Percentiles rank a stretch among this genome's conserved stretches.
phyloP scores from a whole-genome alignment of 441 rosid species.

The Euphorbia celastroides region DNA sequence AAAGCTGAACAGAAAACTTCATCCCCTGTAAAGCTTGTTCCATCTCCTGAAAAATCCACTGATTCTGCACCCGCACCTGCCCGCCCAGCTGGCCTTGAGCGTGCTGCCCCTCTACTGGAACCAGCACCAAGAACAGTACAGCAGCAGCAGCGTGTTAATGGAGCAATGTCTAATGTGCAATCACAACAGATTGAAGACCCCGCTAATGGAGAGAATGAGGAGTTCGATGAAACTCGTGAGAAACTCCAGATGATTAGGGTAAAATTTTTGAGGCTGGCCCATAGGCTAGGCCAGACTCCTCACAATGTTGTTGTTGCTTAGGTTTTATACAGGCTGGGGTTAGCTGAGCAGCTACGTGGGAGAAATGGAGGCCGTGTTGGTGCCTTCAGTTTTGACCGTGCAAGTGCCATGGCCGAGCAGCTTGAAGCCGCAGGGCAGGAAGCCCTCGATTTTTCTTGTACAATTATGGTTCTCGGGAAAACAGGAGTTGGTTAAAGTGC shows the following conservation, averaged over 20 bases:
- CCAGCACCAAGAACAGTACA: slow-evolving; percentile 65
- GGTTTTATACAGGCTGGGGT: slow-evolving; percentile 36
- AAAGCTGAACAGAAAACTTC: slow-evolving; percentile 28
- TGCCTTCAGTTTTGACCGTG: slow-evolving; percentile 40
- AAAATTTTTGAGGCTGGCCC: slow-evolving; percentile 63
- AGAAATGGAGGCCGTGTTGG: too few relatives aligned
- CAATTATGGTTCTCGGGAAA: slow-evolving; percentile 74
- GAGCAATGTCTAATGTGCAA: slow-evolving; percentile 47
- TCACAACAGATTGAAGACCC: slow-evolving; percentile 67
- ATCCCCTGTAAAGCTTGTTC: slow-evolving; percentile 21
- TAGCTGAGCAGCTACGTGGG: slow-evolving; percentile 30
- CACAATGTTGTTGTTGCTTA: slow-evolving; percentile 46
- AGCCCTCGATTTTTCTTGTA: slow-evolving; percentile 48
- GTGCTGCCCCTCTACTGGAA: slow-evolving; percentile 70
- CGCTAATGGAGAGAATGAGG: slow-evolving; percentile 61
- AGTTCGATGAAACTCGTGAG: slow-evolving; percentile 84
- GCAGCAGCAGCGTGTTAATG: slow-evolving; percentile 81
- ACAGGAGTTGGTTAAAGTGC: slow-evolving; percentile 94
- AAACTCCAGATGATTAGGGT: slow-evolving; percentile 47
- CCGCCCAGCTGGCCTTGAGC: slow-evolving; percentile 93
- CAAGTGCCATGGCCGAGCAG: slow-evolving; percentile 34
- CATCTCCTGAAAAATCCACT: slow-evolving; percentile 38
- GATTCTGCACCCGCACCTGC: slow-evolving; percentile 38
- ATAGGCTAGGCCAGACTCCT: slow-evolving; percentile 35
- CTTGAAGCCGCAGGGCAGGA: slow-evolving; percentile 42